These are phyloP conservation scores for Coniferiporia weirii DNA, from an alignment of 1,284 basidiomycete species.

Conservation along the genomic window DNA sequence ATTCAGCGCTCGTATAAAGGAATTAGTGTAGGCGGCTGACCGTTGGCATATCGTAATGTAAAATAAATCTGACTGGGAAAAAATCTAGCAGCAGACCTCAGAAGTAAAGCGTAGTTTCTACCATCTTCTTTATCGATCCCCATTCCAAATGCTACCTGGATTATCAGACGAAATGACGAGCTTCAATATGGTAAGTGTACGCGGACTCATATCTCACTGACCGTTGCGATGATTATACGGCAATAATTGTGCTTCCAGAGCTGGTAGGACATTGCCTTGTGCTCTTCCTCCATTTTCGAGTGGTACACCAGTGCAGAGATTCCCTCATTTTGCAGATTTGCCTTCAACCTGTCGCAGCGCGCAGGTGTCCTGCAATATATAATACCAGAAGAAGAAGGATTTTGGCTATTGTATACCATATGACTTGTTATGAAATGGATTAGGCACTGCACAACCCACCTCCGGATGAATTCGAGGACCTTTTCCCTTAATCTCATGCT, in stretches of 20 bases:
- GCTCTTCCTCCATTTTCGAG: not conserved
- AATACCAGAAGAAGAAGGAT: not conserved
- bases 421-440: not conserved
- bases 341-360: not conserved
- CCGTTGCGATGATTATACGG: not conserved
- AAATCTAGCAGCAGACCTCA: not conserved
- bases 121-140: conserved; percentile 8
- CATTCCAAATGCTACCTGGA: conserved; percentile 5
- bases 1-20: not conserved
- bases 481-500: not conserved
- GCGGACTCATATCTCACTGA: not conserved
- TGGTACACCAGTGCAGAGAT: not conserved
- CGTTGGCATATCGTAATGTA: conserved; percentile 3
- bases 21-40: not conserved
- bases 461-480: not conserved
- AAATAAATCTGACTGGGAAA: conserved; percentile 5
- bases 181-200: no score
- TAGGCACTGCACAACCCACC: not conserved
- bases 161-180: no score
- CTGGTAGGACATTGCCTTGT: not conserved
- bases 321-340: not conserved
- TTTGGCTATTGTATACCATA: not conserved
- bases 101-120: not conserved
- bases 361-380: conserved; percentile 4
- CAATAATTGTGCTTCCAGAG: not conserved